Conservation (phyloP, 108 stramenopile species). For the Bacterosira constricta region DNA sequence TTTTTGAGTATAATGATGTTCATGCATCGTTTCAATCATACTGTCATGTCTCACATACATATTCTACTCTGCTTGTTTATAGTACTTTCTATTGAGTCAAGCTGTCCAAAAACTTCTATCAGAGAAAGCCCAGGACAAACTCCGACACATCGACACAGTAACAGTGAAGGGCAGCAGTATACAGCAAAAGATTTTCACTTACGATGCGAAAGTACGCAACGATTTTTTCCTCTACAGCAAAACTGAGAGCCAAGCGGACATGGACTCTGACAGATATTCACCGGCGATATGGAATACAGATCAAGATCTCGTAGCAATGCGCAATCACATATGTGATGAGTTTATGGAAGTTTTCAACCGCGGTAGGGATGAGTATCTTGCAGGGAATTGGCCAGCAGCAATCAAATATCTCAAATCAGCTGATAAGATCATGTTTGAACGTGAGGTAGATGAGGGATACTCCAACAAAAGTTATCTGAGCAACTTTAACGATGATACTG, state of each 20-base stretch:
- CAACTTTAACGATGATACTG: conserved; percentile 14
- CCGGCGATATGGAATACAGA: conserved; percentile 80
- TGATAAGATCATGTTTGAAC: conserved; percentile 77
- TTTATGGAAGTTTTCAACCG: conserved; percentile 69
- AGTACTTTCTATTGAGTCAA: conserved; percentile 67
- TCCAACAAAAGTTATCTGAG: background rate
- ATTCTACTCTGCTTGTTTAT: too few relatives aligned
- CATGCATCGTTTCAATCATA: too few relatives aligned
- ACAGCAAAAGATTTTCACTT: conserved; percentile 89
- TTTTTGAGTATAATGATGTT: too few relatives aligned
- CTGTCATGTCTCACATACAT: too few relatives aligned
- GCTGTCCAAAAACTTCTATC: conserved; percentile 86
- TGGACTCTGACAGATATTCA: conserved; percentile 74
- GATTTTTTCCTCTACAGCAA: conserved; percentile 84
- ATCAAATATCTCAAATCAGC: conserved; percentile 61
- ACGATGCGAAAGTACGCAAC: conserved; percentile 76
- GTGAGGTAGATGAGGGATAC: conserved; percentile 67
- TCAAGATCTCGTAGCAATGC: conserved; percentile 80
- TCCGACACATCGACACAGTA: conserved; percentile 91
- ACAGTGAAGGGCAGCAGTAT: conserved; percentile 91
- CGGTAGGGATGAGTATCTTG: conserved; percentile 73
- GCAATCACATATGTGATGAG: conserved; percentile 76
- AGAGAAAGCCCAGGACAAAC: conserved; percentile 53
- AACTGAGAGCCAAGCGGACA: conserved; percentile 66
- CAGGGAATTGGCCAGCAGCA: conserved; percentile 75